Evolutionary conservation across 257 asterid genomes (phyloP).

Genomic region (Rehmannia glutinosa): DNA sequence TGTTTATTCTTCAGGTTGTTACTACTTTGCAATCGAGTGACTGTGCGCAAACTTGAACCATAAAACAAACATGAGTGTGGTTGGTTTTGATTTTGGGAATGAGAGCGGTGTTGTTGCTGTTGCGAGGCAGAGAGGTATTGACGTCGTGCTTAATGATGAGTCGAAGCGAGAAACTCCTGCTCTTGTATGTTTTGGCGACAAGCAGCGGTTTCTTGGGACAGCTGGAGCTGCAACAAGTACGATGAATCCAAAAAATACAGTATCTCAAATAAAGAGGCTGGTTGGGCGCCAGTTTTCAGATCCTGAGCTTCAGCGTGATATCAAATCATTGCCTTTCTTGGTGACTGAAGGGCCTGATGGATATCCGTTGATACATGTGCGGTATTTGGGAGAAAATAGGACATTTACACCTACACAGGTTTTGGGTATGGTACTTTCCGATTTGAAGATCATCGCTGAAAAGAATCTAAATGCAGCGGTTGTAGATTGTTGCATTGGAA

Average conservation of each 20-base stretch:
- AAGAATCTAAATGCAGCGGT: constrained; percentile 85
- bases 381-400: constrained; percentile 72
- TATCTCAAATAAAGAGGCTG: constrained; percentile 86
- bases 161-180: constrained; percentile 94
- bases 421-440: constrained; percentile 80
- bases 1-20: constrained; percentile 30
- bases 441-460: constrained; percentile 80
- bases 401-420: constrained; percentile 88
- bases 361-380: constrained; percentile 74
- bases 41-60: constrained; percentile 7
- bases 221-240: constrained; percentile 95
- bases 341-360: constrained; percentile 95
- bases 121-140: constrained; percentile 95
- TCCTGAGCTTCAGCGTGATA: constrained; percentile 85
- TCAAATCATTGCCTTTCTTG: constrained; percentile 62
- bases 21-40: background rate
- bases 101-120: constrained; percentile 95
- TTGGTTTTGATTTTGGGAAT: constrained; percentile 93
- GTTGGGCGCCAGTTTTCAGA: constrained; percentile 81
- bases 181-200: constrained; percentile 87
- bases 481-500: constrained; percentile 93
- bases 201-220: constrained; percentile 93
- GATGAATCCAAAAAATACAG: constrained; percentile 94
- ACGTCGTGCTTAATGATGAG: constrained; percentile 91
- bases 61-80: constrained; percentile 81